Conservation (phyloP, 1,284 basidiomycete species). For the Pyrrhoderma lamaoense region DNA sequence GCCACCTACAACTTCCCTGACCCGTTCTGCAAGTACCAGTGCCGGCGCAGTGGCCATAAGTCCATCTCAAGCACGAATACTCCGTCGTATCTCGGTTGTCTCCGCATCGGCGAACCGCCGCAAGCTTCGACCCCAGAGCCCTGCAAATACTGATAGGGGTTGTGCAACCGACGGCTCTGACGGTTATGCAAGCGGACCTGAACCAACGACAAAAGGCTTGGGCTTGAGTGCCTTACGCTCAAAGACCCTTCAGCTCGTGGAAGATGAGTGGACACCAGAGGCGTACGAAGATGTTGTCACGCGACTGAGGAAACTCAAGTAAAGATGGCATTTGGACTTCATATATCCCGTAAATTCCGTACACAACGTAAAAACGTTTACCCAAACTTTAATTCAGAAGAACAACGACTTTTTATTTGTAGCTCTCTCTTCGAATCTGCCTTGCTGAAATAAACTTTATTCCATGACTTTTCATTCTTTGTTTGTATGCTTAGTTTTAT, state of each 20-base stretch:
- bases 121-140: not conserved
- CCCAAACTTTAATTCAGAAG: not conserved
- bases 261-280: constrained; percentile 17
- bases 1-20: too few relatives aligned
- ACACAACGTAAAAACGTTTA: too few relatives aligned
- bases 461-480: constrained; percentile 3
- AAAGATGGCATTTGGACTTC: not conserved
- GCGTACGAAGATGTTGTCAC: constrained; percentile 17
- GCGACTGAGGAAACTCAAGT: constrained; percentile 15
- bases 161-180: too few relatives aligned
- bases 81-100: constrained; percentile 7
- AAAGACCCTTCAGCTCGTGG: not conserved
- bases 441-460: not conserved
- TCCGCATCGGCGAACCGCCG: too few relatives aligned
- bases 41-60: too few relatives aligned
- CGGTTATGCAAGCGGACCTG: not conserved
- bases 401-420: not conserved
- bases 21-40: too few relatives aligned
- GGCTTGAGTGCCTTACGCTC: not conserved
- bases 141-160: not conserved
- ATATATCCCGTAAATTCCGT: too few relatives aligned
- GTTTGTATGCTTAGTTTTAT: not conserved
- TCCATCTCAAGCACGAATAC: not conserved
- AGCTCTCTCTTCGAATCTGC: not conserved
- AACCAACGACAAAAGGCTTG: not conserved